phyloP scores from a whole-genome alignment of 169 alveolate species.

The Plasmodium gallinaceum region DNA sequence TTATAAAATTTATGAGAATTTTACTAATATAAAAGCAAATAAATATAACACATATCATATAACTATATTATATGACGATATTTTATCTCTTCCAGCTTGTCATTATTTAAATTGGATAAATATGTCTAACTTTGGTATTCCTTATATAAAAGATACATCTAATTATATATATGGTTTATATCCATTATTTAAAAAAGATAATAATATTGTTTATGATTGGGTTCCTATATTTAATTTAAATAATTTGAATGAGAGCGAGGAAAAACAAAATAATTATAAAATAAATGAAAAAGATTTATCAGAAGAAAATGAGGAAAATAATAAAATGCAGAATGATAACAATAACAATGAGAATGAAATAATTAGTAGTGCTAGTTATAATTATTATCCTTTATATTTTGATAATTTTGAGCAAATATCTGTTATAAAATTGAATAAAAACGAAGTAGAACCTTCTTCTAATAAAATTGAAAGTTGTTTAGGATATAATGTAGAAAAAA shows the following conservation, averaged over 20 bases:
- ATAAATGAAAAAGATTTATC: neutral
- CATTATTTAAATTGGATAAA: constrained; percentile 71
- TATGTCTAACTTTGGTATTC: constrained; percentile 73
- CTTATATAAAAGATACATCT: constrained; percentile 69
- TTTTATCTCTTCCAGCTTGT: constrained; percentile 74
- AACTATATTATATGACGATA: constrained; percentile 55
- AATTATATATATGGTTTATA: constrained; percentile 70
- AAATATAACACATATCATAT: constrained; percentile 76
- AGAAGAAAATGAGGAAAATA: constrained; percentile 4
- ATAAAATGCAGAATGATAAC: neutral
- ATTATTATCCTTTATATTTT: constrained; percentile 72
- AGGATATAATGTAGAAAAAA: constrained; percentile 77
- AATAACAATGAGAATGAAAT: constrained; percentile 6
- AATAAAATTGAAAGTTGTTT: constrained; percentile 77
- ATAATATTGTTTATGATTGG: constrained; percentile 73
- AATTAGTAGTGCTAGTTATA: neutral
- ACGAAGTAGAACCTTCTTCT: constrained; percentile 74
- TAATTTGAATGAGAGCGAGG: constrained; percentile 21
- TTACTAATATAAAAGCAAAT: constrained; percentile 51
- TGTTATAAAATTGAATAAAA: constrained; percentile 64
- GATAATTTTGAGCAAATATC: constrained; percentile 74
- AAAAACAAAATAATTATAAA: constrained; percentile 4
- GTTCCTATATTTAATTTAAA: constrained; percentile 68
- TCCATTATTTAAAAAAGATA: constrained; percentile 68
- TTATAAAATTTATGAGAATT: constrained; percentile 71